Base-by-base conservation (phyloP, 768 basidiomycete species). In the Lentinula aciculospora region DNA sequence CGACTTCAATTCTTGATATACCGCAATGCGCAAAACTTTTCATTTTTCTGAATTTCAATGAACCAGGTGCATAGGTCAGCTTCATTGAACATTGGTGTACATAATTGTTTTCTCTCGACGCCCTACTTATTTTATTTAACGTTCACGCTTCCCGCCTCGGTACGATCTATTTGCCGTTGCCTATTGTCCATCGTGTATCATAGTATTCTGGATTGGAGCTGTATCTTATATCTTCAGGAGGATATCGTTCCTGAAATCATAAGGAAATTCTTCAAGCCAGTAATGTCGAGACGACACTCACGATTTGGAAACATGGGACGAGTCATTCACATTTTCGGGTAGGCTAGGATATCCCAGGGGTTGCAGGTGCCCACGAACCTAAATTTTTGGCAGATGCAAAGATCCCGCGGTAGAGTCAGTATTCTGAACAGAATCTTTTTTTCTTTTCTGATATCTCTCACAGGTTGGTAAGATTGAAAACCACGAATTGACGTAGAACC, bases 291-390 rank as follows among this genome's bases (percentile, higher is more conserved):
- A 8, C n/a, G 42, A 44, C 7, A 44, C 42, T 19, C 19, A 44
- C 21, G 21, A 12, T 21, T 9, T 44, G 19, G 49, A 51, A 40
- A 49, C 28, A 32, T 49, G 47, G 47, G 29, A 49, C 23, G 36
- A 53, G 37, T 53, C 51, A 53, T 53, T 36, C 25, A 25, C 12
- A 53, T 53, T 17, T 53, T 53, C 51, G 51, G 51, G 34, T 53
- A 5, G 27, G 21, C 19, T 2, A 27, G 32, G 27, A 23, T 39
- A 39, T 53, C 51, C 17, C 51, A 53, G 12, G 6, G 8, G 29
- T 15, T 47, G 13, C 51, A 53, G 34, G 21, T 53, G 51, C 25
- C 36, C 51, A 39, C 32, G 34, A 53, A 53, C 51, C n/a, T 53
- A 23, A n/a, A n/a, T 51, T 51, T 31, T 12, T 51, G 29, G 29